These are phyloP conservation scores for Aspergillus ostianus DNA, from an alignment of 495 filamentous ascomycete genomes.

Conservation along the genomic window DNA sequence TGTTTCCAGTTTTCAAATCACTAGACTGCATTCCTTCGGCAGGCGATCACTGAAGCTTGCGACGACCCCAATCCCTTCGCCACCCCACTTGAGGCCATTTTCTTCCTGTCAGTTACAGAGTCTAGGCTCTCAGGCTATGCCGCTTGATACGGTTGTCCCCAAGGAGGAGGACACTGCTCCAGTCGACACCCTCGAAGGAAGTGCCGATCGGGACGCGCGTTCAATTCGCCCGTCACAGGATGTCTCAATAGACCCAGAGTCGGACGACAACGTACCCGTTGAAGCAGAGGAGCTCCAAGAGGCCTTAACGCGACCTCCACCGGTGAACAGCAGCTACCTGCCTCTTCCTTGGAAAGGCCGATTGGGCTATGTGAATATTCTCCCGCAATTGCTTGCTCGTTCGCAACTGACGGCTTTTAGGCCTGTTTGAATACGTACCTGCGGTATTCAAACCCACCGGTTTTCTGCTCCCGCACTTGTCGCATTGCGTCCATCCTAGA, in stretches of 20 bases:
- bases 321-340: constrained; percentile 81
- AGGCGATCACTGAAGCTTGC: constrained; percentile 10
- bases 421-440: constrained; percentile 94
- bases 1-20: neutral
- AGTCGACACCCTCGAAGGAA: neutral
- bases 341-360: constrained; percentile 93
- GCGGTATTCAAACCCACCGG: constrained; percentile 75
- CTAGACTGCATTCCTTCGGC: constrained; percentile 13
- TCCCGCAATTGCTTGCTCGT: neutral
- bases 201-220: constrained; percentile 1
- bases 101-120: neutral
- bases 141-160: neutral
- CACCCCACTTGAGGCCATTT: constrained; percentile 5
- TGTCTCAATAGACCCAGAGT: constrained; percentile 43
- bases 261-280: constrained; percentile 44
- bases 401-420: constrained; percentile 39
- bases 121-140: neutral
- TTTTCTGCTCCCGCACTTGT: constrained; percentile 90
- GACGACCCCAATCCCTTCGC: constrained; percentile 5
- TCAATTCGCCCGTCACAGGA: constrained; percentile 4
- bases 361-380: constrained; percentile 75
- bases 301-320: constrained; percentile 61
- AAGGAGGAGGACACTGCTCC: neutral
- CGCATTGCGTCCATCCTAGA: constrained; percentile 89
- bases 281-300: constrained; percentile 46